phyloP scores from a whole-genome alignment of 345 rosid species.

The Litchi chinensis region DNA sequence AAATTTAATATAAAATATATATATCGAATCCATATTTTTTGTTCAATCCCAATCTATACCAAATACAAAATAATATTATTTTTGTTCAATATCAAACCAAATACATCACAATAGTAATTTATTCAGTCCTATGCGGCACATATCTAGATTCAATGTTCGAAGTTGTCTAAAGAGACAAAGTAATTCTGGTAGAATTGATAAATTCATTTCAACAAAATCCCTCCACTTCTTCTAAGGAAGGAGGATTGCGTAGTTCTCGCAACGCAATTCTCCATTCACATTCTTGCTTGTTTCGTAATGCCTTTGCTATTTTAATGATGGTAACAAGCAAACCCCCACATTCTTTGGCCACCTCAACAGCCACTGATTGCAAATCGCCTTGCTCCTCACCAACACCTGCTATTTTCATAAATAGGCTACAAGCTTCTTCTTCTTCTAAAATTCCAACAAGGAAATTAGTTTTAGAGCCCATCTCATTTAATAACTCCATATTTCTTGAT shows the following conservation, averaged over 20 bases:
- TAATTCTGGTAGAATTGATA: slow-evolving; percentile 15
- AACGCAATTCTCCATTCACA: slow-evolving; percentile 28
- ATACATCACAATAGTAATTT: too few species aligned
- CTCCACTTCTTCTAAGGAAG: background rate
- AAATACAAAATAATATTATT: too few species aligned
- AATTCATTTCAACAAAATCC: background rate
- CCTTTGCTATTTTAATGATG: slow-evolving; percentile 15
- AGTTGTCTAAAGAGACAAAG: slow-evolving; percentile 6
- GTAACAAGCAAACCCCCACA: slow-evolving; percentile 26
- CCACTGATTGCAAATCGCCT: slow-evolving; percentile 4
- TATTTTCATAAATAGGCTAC: slow-evolving; percentile 26
- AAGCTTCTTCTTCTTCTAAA: slow-evolving; percentile 3
- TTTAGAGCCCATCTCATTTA: background rate
- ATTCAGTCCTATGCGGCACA: background rate
- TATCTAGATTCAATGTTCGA: slow-evolving; percentile 20
- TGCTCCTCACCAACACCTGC: slow-evolving; percentile 12
- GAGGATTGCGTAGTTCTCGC: background rate
- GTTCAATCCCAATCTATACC: too few species aligned
- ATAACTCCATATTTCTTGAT: background rate
- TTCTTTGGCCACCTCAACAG: slow-evolving; percentile 11
- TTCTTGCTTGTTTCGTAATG: slow-evolving; percentile 5
- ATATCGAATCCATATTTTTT: too few species aligned
- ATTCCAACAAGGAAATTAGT: background rate
- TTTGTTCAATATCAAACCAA: too few species aligned
- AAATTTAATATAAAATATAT: too few species aligned